A percentile compares a stretch with the other conserved stretches of the same genome.
Conservation (phyloP, 164 flowering plant species). For the Brasenia schreberi region DNA sequence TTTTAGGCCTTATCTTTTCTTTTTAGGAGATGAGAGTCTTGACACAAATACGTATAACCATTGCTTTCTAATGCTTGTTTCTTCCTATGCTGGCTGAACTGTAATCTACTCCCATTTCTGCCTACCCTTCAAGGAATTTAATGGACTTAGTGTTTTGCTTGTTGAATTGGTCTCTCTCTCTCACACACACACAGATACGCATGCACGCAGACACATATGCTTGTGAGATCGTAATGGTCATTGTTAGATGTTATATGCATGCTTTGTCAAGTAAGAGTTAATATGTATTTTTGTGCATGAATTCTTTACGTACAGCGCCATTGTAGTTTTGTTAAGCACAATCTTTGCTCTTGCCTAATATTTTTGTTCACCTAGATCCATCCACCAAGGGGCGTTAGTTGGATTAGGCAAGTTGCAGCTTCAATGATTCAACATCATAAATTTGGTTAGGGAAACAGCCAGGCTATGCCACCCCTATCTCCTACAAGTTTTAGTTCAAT, state of each 20-base stretch:
- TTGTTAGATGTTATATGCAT: not conserved
- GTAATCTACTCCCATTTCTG: not conserved
- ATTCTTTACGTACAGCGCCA: not conserved
- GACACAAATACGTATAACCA: too few species aligned
- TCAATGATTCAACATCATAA: conserved; percentile 44
- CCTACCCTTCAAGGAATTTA: not conserved
- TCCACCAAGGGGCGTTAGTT: conserved; percentile 57
- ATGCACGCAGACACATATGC: too few species aligned
- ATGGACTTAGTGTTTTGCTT: not conserved
- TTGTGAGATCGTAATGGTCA: too few species aligned
- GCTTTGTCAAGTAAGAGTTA: not conserved
- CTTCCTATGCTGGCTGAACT: too few species aligned
- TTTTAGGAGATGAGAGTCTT: too few species aligned
- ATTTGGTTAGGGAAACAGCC: conserved; percentile 30
- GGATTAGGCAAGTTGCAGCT: conserved; percentile 54
- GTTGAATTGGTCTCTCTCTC: not conserved
- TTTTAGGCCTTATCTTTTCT: not conserved
- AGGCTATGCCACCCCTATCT: conserved; percentile 47
- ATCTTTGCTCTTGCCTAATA: not conserved
- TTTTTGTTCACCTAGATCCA: conserved; percentile 7
- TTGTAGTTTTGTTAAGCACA: not conserved
- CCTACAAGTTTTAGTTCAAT: conserved; percentile 80
- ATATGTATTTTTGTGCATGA: not conserved
- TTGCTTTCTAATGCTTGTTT: too few species aligned
- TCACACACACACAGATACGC: not conserved